A percentile compares a stretch with the other conserved stretches of the same genome.
These are phyloP conservation scores for Carpinus viminea DNA, from an alignment of 306 rosid genomes.

Conservation along the genomic window DNA sequence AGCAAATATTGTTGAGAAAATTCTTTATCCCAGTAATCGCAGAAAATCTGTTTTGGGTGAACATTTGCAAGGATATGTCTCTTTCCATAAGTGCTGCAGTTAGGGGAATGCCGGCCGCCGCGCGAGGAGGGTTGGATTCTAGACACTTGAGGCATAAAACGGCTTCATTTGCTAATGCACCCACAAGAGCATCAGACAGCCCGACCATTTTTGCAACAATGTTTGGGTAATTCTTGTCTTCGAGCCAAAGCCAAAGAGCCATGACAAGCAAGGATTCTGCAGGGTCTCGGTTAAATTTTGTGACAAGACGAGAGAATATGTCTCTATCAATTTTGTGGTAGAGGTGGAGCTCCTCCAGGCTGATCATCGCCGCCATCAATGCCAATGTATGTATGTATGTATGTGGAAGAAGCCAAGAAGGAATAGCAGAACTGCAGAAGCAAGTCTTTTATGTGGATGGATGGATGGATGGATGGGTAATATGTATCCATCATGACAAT, in stretches of 20 bases:
- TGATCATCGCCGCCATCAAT: slow-evolving; percentile 19
- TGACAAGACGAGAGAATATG: slow-evolving; percentile 38
- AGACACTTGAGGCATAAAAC: slow-evolving; percentile 38
- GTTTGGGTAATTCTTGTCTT: slow-evolving; percentile 29
- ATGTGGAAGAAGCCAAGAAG: neutral
- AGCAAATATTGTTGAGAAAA: slow-evolving; percentile 38
- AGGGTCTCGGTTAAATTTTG: slow-evolving; percentile 14
- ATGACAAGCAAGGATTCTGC: slow-evolving; percentile 45
- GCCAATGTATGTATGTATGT: neutral
- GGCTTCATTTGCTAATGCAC: slow-evolving; percentile 44
- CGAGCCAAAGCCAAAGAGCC: slow-evolving; percentile 66
- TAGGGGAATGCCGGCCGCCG: slow-evolving; percentile 7
- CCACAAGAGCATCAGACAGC: slow-evolving; percentile 17
- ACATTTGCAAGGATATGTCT: slow-evolving; percentile 38
- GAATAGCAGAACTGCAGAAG: neutral
- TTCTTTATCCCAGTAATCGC: slow-evolving; percentile 43
- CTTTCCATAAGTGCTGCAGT: slow-evolving; percentile 32
- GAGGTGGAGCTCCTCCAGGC: slow-evolving; percentile 20
- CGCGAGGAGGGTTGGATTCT: slow-evolving; percentile 8
- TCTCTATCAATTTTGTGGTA: slow-evolving; percentile 45
- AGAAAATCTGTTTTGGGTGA: slow-evolving; percentile 34
- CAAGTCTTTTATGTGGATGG: neutral
- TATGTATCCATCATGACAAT: too few relatives aligned
- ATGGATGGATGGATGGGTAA: too few relatives aligned
- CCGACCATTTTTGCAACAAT: slow-evolving; percentile 22